Evolutionary conservation across 2,329 filamentous ascomycete genomes (phyloP).

Genomic region (Torrubiellomyces zombiae): DNA sequence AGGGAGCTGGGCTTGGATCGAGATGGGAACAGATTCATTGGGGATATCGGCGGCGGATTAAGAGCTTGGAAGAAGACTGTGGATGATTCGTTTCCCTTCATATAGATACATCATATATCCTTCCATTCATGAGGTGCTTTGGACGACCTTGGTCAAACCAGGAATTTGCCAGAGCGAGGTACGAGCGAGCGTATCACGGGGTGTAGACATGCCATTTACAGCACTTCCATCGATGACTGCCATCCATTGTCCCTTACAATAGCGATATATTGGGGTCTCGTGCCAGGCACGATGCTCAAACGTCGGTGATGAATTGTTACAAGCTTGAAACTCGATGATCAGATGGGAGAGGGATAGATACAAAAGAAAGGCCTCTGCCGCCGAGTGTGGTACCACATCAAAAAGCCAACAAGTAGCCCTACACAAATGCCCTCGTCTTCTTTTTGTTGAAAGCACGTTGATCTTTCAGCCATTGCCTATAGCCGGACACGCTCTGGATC

Average conservation of each 20-base stretch:
- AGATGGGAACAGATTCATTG: constrained; percentile 40
- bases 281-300: too few species aligned
- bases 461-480: constrained; percentile 92
- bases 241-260: too few species aligned
- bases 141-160: too few species aligned
- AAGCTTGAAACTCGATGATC: too few species aligned
- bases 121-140: too few species aligned
- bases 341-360: too few species aligned
- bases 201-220: constrained; percentile 4
- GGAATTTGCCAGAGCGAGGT: too few species aligned
- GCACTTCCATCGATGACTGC: constrained; percentile 2
- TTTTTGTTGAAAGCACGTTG: constrained; percentile 95
- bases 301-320: too few species aligned
- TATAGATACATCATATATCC: constrained; percentile 14
- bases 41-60: constrained; percentile 57
- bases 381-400: too few species aligned
- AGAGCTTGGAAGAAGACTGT: constrained; percentile 55
- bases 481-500: constrained; percentile 82
- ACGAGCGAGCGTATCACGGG: too few species aligned
- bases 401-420: constrained; percentile 9
- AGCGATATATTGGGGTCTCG: too few species aligned
- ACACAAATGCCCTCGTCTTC: constrained; percentile 55
- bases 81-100: constrained; percentile 39
- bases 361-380: too few species aligned
- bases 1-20: constrained; percentile 40